Evolutionary conservation across 179 eudicot genomes (phyloP), one percentile per base, ranked within the genome.

Genomic region (Sideroxylon spinosum): DNA sequence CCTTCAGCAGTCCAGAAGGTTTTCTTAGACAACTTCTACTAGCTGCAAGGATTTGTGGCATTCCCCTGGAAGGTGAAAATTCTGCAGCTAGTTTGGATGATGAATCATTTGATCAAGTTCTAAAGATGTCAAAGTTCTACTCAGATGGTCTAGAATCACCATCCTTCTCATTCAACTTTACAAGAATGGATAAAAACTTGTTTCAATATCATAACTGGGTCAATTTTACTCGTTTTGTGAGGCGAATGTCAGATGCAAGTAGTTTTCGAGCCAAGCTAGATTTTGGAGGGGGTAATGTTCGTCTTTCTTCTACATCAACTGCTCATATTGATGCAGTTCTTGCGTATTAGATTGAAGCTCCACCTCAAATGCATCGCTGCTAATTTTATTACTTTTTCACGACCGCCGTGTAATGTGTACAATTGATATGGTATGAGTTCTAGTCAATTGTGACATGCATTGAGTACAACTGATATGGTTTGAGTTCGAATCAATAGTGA

Each of bases 41-140:
- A 61, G 86, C 86, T 65, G 83, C 89, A 8, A 86, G 84, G 74
- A 49, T 62, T 19, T 84, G 87, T 67, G 80, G 74, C 13, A 68
- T 88, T 17, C 84, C 88, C 19, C 26, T 86, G 66, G 86, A 82
- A 53, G 90, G 87, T 62, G 88, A 82, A 81, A 84, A 88, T 60
- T 87, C 74, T 55, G 79, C 76, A 2, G 78, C 63, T 29, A 73
- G 64, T 73, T 71, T 84, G 74, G 86, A 86, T 56, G 88, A 80
- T 63, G 81, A 52, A 22, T 82, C 87, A 8, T 82, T 86, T 78
- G 67, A 80, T 50, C 87, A 84, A 72, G 85, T 86, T 32, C 57
- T 86, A 53, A 86, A 79, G 74, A 87, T 83, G 85, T 85, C 86
- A 0, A 84, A 76, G 75, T 76, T 84, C 67, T 85, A 82, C 70